Base-by-base conservation (phyloP, 192 early-diverging fungal genomes). In the Coemansia sp. region DNA sequence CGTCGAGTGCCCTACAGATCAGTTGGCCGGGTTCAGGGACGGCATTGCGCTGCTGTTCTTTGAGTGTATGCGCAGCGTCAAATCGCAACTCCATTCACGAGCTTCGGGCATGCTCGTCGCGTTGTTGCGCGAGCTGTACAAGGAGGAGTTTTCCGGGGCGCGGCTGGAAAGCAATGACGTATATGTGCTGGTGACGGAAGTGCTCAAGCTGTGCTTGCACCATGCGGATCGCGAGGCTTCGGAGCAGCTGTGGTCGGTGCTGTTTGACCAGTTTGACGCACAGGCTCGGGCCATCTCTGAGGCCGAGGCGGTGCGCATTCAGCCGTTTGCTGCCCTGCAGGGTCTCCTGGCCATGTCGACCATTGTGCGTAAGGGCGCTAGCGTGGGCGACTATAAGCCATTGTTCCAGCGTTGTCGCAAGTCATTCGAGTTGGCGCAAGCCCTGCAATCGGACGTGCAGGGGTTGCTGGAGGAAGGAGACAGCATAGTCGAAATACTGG, bases 1-100 rank as follows among this genome's bases (percentile, higher is more conserved):
- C 36, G n/a, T 65, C 12, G 74, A 74, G 39, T 78, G 75, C 43
- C 40, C 79, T 3, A 18, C 60, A 2, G 43, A 61, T 2, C 70
- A 86, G 12, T 71, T 79, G 40, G 81, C 74, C 34, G 76, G 79
- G 7, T 93, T 89, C 78, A 75, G 82, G 1, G 92, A 97, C 46
- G 95, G 95, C 29, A 68, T 96, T 57, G 86, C 91, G 3, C 85
- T 95, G 68, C 64, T 98, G 53, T 91, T 92, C 62, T 93, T 92
- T 73, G 95, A 98, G 69, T 87, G 89, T 34, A 86, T 95, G 72
- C 94, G 96, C 72, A 82, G 84, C 69, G 89, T 90, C 64, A 79
- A 87, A 0, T 62, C 81, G 18, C 77, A 76, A 50, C 53, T 92
- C 49, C 88, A 91, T 73, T 92, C 89, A 6, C 75, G 84, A 16